Conservation (phyloP, 495 filamentous ascomycete species). For the Acidiella bohemica region DNA sequence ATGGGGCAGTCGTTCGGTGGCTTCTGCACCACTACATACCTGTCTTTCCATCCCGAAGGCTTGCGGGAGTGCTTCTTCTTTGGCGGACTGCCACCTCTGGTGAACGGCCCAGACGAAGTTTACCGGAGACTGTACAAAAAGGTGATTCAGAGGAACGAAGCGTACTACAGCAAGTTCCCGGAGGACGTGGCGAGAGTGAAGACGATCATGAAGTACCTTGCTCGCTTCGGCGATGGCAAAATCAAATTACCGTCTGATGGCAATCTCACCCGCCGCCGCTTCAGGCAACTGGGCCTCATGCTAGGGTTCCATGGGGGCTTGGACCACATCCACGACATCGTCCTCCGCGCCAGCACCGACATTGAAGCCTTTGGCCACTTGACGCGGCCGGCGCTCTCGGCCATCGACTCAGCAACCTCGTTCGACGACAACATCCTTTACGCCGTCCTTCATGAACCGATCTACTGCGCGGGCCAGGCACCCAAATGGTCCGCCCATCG, state of each 20-base stretch:
- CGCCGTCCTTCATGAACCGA: conserved; percentile 69
- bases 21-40: conserved; percentile 67
- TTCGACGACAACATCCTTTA: conserved; percentile 73
- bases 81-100: conserved; percentile 69
- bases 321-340: conserved; percentile 36
- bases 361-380: conserved; percentile 58
- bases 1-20: conserved; percentile 90
- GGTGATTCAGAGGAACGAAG: conserved; percentile 49
- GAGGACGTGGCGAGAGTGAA: conserved; percentile 65
- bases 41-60: conserved; percentile 64
- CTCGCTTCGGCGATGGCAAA: conserved; percentile 45
- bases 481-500: conserved; percentile 54
- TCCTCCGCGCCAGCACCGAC: conserved; percentile 55
- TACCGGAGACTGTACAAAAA: conserved; percentile 60
- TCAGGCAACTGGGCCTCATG: conserved; percentile 59
- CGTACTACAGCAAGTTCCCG: conserved; percentile 75
- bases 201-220: conserved; percentile 38
- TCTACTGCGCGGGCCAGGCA: conserved; percentile 58
- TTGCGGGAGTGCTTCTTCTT: conserved; percentile 69
- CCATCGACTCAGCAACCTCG: conserved; percentile 48
- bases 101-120: conserved; percentile 55
- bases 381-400: conserved; percentile 52
- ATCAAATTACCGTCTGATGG: conserved; percentile 53
- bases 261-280: conserved; percentile 49
- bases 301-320: conserved; percentile 57